phyloP scores from a whole-genome alignment of 2,329 filamentous ascomycete species.

The Ustulina deusta region DNA sequence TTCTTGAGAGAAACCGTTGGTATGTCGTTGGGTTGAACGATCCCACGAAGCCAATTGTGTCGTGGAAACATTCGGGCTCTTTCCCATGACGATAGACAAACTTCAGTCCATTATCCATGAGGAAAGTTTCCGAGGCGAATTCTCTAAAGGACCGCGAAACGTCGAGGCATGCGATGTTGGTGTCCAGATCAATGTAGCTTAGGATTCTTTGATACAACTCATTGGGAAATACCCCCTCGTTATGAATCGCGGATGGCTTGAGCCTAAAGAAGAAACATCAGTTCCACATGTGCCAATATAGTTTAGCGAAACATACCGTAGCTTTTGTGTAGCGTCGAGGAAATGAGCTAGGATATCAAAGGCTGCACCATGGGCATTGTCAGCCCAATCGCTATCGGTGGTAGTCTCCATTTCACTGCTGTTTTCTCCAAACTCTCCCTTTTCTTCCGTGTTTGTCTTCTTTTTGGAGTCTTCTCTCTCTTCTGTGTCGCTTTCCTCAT shows the following conservation, averaged over 20 bases:
- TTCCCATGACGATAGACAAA: conserved; percentile 3
- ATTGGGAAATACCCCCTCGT: conserved; percentile 22
- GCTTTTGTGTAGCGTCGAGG: conserved; percentile 18
- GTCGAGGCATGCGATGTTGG: conserved; percentile 18
- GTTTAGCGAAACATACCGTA: conserved; percentile 10
- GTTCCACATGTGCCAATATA: neutral
- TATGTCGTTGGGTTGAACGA: neutral
- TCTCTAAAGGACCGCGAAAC: conserved; percentile 21
- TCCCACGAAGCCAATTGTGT: neutral
- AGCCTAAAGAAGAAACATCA: conserved; percentile 21
- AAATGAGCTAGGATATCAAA: conserved; percentile 25
- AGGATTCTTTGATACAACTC: conserved; percentile 20
- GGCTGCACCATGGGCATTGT: neutral
- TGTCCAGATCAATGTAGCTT: conserved; percentile 4
- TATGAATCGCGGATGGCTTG: conserved; percentile 1
- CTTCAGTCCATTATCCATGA: conserved; percentile 11
- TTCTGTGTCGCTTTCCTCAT: neutral
- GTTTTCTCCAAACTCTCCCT: neutral
- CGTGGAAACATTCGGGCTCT: neutral
- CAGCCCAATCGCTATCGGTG: conserved; percentile 7
- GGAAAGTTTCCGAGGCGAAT: conserved; percentile 14
- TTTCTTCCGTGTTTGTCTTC: neutral
- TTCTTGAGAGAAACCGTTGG: neutral
- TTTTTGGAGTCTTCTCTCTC: neutral
- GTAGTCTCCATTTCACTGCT: neutral